Percentiles rank a stretch among this genome's conserved stretches.
phyloP scores from a whole-genome alignment of 163 green algal species.

The Chlamydomonas reinhardtii region DNA sequence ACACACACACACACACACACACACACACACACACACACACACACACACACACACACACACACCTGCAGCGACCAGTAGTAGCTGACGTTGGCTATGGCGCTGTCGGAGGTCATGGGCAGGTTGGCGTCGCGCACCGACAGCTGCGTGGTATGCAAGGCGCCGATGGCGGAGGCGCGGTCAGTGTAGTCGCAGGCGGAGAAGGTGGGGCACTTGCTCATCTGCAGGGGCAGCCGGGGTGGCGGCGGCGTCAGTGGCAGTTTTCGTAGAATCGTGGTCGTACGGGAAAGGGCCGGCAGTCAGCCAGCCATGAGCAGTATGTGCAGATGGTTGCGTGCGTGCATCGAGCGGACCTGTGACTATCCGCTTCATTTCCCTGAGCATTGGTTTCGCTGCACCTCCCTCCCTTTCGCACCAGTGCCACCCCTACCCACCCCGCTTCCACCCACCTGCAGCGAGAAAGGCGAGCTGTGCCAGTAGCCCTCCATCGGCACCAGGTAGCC shows the following conservation, averaged over 20 bases:
- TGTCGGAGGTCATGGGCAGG: neutral
- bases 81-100: neutral
- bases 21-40: too few species aligned
- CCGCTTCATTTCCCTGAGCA: too few species aligned
- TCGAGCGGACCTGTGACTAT: too few species aligned
- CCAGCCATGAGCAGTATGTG: too few species aligned
- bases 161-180: neutral
- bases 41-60: neutral
- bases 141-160: neutral
- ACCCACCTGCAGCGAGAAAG: constrained; percentile 45
- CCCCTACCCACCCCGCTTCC: too few species aligned
- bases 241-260: too few species aligned
- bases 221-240: neutral
- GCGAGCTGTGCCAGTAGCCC: constrained; percentile 54
- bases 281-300: too few species aligned
- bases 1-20: neutral
- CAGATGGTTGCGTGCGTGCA: too few species aligned
- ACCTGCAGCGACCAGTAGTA: constrained; percentile 31
- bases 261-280: too few species aligned
- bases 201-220: constrained; percentile 25
- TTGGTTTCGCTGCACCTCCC: too few species aligned
- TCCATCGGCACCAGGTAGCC: constrained; percentile 39
- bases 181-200: constrained; percentile 8
- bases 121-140: neutral
- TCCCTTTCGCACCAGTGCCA: too few species aligned